These are phyloP conservation scores for Myriosclerotinia curreyana DNA, from an alignment of 2,329 filamentous ascomycete genomes.

Conservation along the genomic window DNA sequence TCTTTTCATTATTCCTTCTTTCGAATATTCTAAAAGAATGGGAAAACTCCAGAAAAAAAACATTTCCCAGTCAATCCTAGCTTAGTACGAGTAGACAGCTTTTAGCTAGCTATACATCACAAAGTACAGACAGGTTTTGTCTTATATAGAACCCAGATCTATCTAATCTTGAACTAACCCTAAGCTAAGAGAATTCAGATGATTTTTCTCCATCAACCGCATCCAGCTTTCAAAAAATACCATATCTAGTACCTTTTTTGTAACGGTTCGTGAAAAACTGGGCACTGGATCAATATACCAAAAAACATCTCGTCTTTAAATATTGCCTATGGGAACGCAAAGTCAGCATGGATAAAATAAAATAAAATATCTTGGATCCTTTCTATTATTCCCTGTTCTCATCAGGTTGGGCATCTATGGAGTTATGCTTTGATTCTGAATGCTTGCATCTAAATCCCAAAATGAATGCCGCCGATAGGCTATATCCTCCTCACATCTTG, in stretches of 20 bases:
- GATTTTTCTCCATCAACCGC: constrained; percentile 18
- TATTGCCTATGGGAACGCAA: constrained; percentile 6
- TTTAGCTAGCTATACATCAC: background rate
- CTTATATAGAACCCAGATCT: constrained; percentile 12
- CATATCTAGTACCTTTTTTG: background rate
- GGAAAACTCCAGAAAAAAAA: background rate
- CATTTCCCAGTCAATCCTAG: background rate
- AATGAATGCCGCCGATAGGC: constrained; percentile 31
- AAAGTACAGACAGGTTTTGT: background rate
- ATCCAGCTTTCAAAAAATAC: constrained; percentile 6
- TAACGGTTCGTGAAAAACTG: background rate
- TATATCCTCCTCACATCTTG: constrained; percentile 25
- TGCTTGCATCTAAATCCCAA: constrained; percentile 23
- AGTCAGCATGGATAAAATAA: constrained; percentile 8
- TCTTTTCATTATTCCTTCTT: constrained; percentile 6
- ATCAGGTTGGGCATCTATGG: constrained; percentile 32
- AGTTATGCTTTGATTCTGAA: constrained; percentile 17
- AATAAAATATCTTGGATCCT: constrained; percentile 10
- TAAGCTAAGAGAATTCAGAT: constrained; percentile 14
- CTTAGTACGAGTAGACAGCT: background rate
- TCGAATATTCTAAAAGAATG: background rate
- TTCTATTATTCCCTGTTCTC: constrained; percentile 15
- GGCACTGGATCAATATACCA: constrained; percentile 5
- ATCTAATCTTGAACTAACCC: constrained; percentile 7
- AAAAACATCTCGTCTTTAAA: constrained; percentile 7